phyloP scores from a whole-genome alignment of 345 rosid species.

The Erucastrum elatum region DNA sequence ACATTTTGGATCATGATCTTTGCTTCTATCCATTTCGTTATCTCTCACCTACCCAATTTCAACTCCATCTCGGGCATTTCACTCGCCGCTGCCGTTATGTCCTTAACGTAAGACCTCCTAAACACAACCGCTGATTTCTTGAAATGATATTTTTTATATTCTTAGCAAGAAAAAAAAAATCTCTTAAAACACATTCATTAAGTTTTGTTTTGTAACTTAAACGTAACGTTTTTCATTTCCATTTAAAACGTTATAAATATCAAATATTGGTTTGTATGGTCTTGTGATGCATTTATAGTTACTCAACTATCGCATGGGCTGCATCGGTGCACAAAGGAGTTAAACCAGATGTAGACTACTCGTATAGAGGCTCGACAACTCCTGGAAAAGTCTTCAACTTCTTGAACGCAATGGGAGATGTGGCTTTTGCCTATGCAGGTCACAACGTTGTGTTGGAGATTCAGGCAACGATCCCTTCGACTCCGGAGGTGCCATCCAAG shows the following conservation, averaged over 20 bases:
- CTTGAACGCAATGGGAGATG: slow-evolving; percentile 69
- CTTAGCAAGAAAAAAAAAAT: background rate
- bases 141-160: background rate
- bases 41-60: slow-evolving; percentile 68
- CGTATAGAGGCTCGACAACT: slow-evolving; percentile 44
- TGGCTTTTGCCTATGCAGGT: slow-evolving; percentile 91
- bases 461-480: slow-evolving; percentile 90
- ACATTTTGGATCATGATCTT: slow-evolving; percentile 69
- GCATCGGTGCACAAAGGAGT: slow-evolving; percentile 54
- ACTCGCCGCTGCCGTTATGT: slow-evolving; percentile 67
- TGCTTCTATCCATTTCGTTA: slow-evolving; percentile 52
- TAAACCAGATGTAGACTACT: slow-evolving; percentile 53
- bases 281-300: slow-evolving; percentile 43
- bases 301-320: slow-evolving; percentile 75
- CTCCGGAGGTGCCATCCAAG: slow-evolving; percentile 82
- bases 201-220: background rate
- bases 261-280: background rate
- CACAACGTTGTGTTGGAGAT: slow-evolving; percentile 88
- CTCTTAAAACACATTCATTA: background rate
- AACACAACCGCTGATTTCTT: background rate
- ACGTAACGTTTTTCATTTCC: background rate
- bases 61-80: slow-evolving; percentile 64
- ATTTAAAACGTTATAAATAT: background rate
- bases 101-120: slow-evolving; percentile 44
- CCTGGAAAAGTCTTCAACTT: slow-evolving; percentile 52